Percentiles rank a stretch among this genome's conserved stretches.
These are phyloP conservation scores for Kodamaea hsintzibuensis DNA, from an alignment of 805 yeast genomes.

Conservation along the genomic window DNA sequence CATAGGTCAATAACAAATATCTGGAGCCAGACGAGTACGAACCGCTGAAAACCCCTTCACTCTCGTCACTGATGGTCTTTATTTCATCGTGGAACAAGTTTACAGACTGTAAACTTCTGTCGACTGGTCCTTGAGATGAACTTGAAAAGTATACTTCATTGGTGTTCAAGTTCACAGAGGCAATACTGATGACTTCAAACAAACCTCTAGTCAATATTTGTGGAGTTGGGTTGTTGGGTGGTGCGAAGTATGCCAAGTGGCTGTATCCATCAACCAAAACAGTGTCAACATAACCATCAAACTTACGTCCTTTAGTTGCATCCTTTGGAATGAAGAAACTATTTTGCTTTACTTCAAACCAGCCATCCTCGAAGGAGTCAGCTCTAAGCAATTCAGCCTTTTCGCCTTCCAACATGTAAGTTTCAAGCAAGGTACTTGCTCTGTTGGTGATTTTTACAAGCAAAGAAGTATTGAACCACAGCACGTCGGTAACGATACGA, in stretches of 20 bases:
- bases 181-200: constrained; percentile 88
- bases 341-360: constrained; percentile 49
- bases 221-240: constrained; percentile 50
- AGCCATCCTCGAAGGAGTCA: constrained; percentile 55
- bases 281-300: constrained; percentile 78
- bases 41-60: constrained; percentile 66
- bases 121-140: constrained; percentile 75
- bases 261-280: constrained; percentile 57
- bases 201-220: constrained; percentile 63
- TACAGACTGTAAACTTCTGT: constrained; percentile 80
- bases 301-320: constrained; percentile 32
- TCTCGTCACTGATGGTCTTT: constrained; percentile 30
- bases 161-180: constrained; percentile 51
- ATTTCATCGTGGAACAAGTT: constrained; percentile 49
- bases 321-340: constrained; percentile 39
- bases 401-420: constrained; percentile 43
- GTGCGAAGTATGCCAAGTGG: constrained; percentile 84
- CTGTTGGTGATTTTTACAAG: constrained; percentile 65
- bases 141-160: constrained; percentile 62
- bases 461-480: constrained; percentile 55
- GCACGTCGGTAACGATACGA: constrained; percentile 58
- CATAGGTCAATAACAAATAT: constrained; percentile 66
- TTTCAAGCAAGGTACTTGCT: constrained; percentile 54
- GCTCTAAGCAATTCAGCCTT: constrained; percentile 42
- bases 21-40: constrained; percentile 81